Base-by-base conservation (phyloP, 805 yeast genomes). In the Sungouiozyma intestinalis region DNA sequence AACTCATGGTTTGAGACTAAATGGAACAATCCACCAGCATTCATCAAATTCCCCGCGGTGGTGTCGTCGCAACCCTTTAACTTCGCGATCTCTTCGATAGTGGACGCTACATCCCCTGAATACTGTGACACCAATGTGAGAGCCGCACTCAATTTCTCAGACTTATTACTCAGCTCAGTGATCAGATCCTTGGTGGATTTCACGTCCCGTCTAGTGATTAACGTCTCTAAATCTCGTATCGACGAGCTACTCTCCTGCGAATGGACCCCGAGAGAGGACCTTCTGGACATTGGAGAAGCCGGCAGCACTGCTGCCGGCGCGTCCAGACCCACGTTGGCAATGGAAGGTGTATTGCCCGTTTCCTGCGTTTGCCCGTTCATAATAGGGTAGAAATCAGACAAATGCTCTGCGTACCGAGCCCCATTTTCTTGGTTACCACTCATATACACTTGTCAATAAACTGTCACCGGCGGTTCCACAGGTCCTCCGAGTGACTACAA, bases 1-100 rank as follows among this genome's bases (percentile, higher is more conserved):
- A 78, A 79, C 46, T 82, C 81, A 55, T 85, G 92, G 56, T 84
- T 85, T 0, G 90, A 78, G 16, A 84, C 72, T 35, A 86, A 67
- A 53, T 75, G 78, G 50, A 84, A 88, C 42, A 86, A 64, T 0
- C 95, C 94, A 35, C 86, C 80, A 2, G 88, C 83, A 39, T 77
- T 72, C 50, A 77, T 63, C 14, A 85, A 58, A 7, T 85, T 85
- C 48, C 81, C 81, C 2, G 79, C 72, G 1, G 76, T 54, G 14
- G 48, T 68, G 18, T 61, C 60, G 14, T 76, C 78, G 16, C 79
- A 72, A 13, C 85, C 85, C 54, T 77, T 77, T 48, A 77, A 69
- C 40, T 73, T 65, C 0, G 86, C 78, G 45, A 77, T 68, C 35
- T 68, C 70, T 52, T 84, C 92, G 41, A 86, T 64, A 1, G 88